Evolutionary conservation across 1,284 basidiomycete genomes (phyloP).

Genomic region (Ganoderma lucidum): DNA sequence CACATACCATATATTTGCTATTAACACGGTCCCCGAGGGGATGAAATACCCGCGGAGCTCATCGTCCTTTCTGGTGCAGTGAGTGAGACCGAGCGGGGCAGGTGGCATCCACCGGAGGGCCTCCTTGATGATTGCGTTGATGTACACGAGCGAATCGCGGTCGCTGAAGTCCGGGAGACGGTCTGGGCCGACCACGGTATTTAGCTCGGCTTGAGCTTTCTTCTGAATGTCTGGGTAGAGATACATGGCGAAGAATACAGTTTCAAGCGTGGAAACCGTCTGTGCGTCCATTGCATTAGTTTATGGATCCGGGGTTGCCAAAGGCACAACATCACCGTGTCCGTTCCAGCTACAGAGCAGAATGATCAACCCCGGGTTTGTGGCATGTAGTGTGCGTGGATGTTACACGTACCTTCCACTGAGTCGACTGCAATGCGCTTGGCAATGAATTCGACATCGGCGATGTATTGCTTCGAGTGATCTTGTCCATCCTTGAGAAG

Average conservation of each 20-base stretch:
- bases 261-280: slow-evolving; percentile 31
- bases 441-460: neutral
- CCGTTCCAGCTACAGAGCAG: slow-evolving; percentile 13
- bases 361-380: neutral
- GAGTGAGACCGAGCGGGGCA: slow-evolving; percentile 25
- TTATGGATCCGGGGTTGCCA: neutral
- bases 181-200: slow-evolving; percentile 34
- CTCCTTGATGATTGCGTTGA: slow-evolving; percentile 34
- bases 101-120: slow-evolving; percentile 32
- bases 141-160: slow-evolving; percentile 23
- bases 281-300: slow-evolving; percentile 14
- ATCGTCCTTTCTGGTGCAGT: slow-evolving; percentile 24
- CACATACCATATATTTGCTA: slow-evolving; percentile 24
- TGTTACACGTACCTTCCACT: neutral
- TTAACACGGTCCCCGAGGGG: slow-evolving; percentile 32
- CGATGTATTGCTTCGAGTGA: neutral
- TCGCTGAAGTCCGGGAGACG: slow-evolving; percentile 33
- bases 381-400: neutral
- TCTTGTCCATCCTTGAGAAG: neutral
- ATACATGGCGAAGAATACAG: slow-evolving; percentile 34
- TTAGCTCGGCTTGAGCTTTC: slow-evolving; percentile 42
- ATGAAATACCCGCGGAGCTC: slow-evolving; percentile 34
- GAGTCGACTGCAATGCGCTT: neutral
- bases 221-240: slow-evolving; percentile 33
- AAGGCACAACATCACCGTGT: slow-evolving; percentile 15